Percentiles rank a stretch among this genome's conserved stretches.
These are phyloP conservation scores for Gelatoporia subvermispora DNA, from an alignment of 768 basidiomycete species.

Conservation along the genomic window DNA sequence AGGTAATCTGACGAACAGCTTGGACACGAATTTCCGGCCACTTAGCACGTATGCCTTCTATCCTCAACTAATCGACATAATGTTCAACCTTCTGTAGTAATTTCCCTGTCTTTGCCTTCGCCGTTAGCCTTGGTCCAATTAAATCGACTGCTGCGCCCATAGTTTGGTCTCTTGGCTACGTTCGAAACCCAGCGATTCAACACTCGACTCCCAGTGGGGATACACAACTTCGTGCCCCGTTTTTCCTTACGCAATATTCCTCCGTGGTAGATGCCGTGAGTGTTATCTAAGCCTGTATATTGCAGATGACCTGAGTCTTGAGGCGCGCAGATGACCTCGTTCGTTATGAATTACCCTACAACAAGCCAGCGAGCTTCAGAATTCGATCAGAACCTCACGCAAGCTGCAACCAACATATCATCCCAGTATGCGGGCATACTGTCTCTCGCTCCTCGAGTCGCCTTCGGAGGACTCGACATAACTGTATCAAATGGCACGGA, in stretches of 20 bases:
- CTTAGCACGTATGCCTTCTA: slow-evolving; percentile 6
- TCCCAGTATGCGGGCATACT: slow-evolving; percentile 19
- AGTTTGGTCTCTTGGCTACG: slow-evolving; percentile 25
- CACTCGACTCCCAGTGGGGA: slow-evolving; percentile 12
- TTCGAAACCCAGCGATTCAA: slow-evolving; percentile 20
- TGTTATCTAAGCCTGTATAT: not conserved
- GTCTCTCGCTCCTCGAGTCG: slow-evolving; percentile 22
- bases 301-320: not conserved
- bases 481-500: slow-evolving; percentile 16
- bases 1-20: too few species aligned
- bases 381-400: slow-evolving; percentile 19
- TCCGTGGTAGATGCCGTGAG: slow-evolving; percentile 8
- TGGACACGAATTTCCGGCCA: slow-evolving; percentile 3
- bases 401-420: slow-evolving; percentile 17
- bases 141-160: slow-evolving; percentile 12
- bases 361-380: slow-evolving; percentile 12
- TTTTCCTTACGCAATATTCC: slow-evolving; percentile 9
- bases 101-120: slow-evolving; percentile 21
- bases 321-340: slow-evolving; percentile 14
- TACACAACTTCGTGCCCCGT: slow-evolving; percentile 12
- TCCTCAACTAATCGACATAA: too few species aligned
- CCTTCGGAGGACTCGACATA: slow-evolving; percentile 22
- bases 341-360: slow-evolving; percentile 15
- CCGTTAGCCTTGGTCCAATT: slow-evolving; percentile 24
- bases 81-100: not conserved